Conservation (phyloP, 331 rosid genomes). For the Spiraea crenata region DNA sequence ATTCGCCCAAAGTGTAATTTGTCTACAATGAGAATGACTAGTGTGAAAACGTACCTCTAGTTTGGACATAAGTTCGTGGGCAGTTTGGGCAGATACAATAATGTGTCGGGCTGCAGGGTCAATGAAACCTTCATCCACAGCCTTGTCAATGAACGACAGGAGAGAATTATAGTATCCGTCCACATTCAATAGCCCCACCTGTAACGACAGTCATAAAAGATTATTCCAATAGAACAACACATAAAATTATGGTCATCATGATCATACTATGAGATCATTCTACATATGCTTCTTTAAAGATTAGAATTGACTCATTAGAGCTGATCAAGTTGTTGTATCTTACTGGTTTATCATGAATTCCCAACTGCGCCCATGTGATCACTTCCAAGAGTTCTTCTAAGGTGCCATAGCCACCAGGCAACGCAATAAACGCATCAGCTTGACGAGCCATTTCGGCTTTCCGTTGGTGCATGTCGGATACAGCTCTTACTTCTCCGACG, state of each 20-base stretch:
- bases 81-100: constrained; percentile 88
- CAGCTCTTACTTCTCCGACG: constrained; percentile 80
- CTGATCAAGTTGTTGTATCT: background rate
- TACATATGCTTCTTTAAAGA: no score
- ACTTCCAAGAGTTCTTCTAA: constrained; percentile 84
- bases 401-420: constrained; percentile 97
- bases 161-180: constrained; percentile 92
- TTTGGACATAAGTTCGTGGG: constrained; percentile 81
- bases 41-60: constrained; percentile 59
- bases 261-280: no score
- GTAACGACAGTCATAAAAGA: background rate
- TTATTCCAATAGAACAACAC: no score
- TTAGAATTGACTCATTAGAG: no score
- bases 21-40: no score
- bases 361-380: constrained; percentile 93
- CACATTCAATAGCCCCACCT: constrained; percentile 93
- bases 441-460: constrained; percentile 90
- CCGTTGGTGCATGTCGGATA: constrained; percentile 89
- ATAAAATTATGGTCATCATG: no score
- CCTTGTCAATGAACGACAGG: constrained; percentile 85
- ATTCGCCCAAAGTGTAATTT: no score
- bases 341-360: constrained; percentile 93
- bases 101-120: constrained; percentile 89
- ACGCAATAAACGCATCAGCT: constrained; percentile 85
- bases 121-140: constrained; percentile 88